A percentile compares a stretch with the other conserved stretches of the same genome.
Conservation (phyloP, 495 filamentous ascomycete genomes). For the Chaetomium fimeti region DNA sequence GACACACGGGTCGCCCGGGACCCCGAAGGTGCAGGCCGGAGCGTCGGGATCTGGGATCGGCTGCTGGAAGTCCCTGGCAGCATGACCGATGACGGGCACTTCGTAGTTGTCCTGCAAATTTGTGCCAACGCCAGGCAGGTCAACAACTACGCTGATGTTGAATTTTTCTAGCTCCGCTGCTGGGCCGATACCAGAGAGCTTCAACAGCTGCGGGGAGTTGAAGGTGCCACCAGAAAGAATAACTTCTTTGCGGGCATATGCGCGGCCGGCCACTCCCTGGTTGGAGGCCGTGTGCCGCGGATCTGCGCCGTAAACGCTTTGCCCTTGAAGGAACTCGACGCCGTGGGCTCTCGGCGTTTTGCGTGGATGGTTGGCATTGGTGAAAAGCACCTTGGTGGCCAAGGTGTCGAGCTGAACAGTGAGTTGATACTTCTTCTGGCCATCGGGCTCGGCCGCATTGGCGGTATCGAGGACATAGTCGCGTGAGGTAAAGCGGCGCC, state of each 20-base stretch:
- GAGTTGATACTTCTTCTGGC: conserved; percentile 14
- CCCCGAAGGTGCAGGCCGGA: conserved; percentile 29
- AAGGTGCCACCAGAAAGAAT: conserved; percentile 59
- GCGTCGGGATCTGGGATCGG: conserved; percentile 13
- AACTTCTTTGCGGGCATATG: conserved; percentile 49
- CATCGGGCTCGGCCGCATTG: conserved; percentile 30
- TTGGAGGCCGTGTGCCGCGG: conserved; percentile 33
- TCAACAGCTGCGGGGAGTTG: conserved; percentile 60
- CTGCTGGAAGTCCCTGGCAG: conserved; percentile 7
- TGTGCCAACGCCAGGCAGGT: conserved; percentile 58
- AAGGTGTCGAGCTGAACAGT: conserved; percentile 34
- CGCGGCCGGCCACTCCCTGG: conserved; percentile 30
- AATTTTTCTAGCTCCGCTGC: conserved; percentile 45
- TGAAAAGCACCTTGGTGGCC: conserved; percentile 41
- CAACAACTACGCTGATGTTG: conserved; percentile 50
- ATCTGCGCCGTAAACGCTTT: conserved; percentile 43
- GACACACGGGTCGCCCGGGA: conserved; percentile 30
- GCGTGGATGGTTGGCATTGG: conserved; percentile 17
- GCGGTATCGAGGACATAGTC: conserved; percentile 41
- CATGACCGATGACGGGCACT: conserved; percentile 38
- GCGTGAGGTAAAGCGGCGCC: conserved; percentile 37
- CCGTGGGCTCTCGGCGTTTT: conserved; percentile 31
- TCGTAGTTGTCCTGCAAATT: conserved; percentile 65
- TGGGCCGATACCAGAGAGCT: conserved; percentile 60
- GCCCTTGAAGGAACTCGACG: conserved; percentile 41